Evolutionary conservation across 2,329 filamentous ascomycete species (phyloP), one percentile per base, ranked within the genome.

Genomic region (Fusarium concolor): DNA sequence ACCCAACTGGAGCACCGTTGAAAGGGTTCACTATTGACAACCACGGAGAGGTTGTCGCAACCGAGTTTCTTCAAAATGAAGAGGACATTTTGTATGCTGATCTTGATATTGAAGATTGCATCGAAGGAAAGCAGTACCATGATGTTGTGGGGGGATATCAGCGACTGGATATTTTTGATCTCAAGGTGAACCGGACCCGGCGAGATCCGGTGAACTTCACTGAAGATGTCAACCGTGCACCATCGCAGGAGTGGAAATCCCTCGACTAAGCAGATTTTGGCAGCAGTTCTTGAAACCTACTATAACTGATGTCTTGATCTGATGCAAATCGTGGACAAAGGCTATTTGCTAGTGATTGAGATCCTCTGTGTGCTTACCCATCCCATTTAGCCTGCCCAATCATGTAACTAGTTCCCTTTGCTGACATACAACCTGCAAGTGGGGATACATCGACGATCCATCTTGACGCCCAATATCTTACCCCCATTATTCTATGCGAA

Each of bases 81-180:
- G 84, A 87, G 62, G 84, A 78, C 0, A 81, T 87, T 9, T 45
- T 85, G 10, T 87, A 87, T 67, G 83, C 83, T 0, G 84, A 87
- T 57, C 58, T 87, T 60, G 76, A 86, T 68, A 60, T 87, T 6
- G 76, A 78, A 1, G 77, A 81, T 6, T 86, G 83, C 38, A 75
- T 88, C 1, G 85, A 87, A 65, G 82, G 82, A 0, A 88, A 88
- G 66, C 85, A 87, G 70, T 87, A 84, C 62, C 85, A 87, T 60
- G 86, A 87, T 72, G 79, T 86, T 4, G 83, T 84, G 2, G 85
- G 85, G 1, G 84, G 84, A 0, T 87, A 87, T 73, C 86, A 87
- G 71, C 75, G 86, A 3, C 71, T 84, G 5, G 85, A 87, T 70
- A 77, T 88, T 2, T 88, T 87, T 65, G 77, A 85, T 29, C 52